Conservation (phyloP, 1,284 basidiomycete genomes). For the Trichosporon asahii region DNA sequence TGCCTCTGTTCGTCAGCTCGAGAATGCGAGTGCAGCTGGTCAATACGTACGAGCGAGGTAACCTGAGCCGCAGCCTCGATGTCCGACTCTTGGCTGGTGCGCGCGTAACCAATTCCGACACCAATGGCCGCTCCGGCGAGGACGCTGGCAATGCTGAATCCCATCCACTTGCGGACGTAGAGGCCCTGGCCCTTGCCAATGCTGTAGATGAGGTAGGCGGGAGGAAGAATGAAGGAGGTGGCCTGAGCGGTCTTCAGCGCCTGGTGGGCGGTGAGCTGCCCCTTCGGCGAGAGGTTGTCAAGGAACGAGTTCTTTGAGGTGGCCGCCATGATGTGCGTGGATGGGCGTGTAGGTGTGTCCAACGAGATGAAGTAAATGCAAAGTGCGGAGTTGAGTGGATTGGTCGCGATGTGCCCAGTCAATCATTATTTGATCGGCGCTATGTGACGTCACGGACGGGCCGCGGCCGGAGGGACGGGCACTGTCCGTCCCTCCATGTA, state of each 20-base stretch:
- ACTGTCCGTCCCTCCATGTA: not conserved
- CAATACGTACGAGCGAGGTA: conserved; percentile 40
- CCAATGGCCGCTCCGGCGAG: conserved; percentile 30
- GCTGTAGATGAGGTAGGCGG: conserved; percentile 38
- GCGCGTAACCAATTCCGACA: conserved; percentile 30
- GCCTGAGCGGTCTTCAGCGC: conserved; percentile 42
- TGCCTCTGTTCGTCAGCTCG: conserved; percentile 25
- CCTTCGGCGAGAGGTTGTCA: conserved; percentile 28
- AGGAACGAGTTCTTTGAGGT: conserved; percentile 22
- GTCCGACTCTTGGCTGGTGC: conserved; percentile 32
- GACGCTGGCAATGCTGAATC: conserved; percentile 34
- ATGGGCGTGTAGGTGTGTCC: not conserved
- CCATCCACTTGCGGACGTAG: conserved; percentile 23
- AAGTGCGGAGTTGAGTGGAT: conserved; percentile 8
- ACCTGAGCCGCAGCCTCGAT: conserved; percentile 33
- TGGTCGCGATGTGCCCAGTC: not conserved
- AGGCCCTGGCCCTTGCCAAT: conserved; percentile 17
- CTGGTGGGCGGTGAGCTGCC: conserved; percentile 38
- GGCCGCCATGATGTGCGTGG: conserved; percentile 31
- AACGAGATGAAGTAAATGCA: not conserved
- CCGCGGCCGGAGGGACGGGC: not conserved
- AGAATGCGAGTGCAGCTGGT: not conserved
- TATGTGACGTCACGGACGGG: conserved; percentile 4
- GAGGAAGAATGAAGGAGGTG: conserved; percentile 39
- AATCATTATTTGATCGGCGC: not conserved